Base-by-base conservation (phyloP, 192 early-diverging fungal genomes). In the Phycomyces blakesleeanus region DNA sequence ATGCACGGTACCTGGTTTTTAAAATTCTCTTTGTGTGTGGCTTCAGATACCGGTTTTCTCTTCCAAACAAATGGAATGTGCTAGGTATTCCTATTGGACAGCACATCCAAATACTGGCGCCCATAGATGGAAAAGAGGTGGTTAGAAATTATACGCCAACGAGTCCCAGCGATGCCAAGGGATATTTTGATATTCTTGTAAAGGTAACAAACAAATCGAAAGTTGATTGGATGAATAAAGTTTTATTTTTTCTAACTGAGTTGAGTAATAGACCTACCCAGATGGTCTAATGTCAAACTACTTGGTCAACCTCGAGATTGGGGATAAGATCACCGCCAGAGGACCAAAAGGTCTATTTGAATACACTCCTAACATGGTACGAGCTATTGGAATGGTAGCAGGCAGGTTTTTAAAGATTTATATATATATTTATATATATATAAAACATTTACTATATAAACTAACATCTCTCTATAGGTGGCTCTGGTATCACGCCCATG, bases 41-140 rank as follows among this genome's bases (percentile, higher is more conserved):
- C 18, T 20, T 40, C 50, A 88, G 87, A 63, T 95, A 95, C 75
- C 89, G 90, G 42, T 92, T 96, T 71, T 83, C 76, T 25, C 83
- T 96, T 47, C 89, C 91, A 0, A 27, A 67, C 18, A 66, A 79
- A 29, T 76, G 84, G 26, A 77, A 78, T 24, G 61, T 76, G 25
- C 77, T 95, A 41, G 91, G 91, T 26, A 77, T 96, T 51, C 94
- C 92, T 25, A 91, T 91, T 55, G 94, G 94, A 0, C 93, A 93
- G 29, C 69, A 72, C 22, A 65, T 72, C 22, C 53, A 57, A 14
- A 20, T 72, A 7, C 29, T 61, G 8, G 63, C 53, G 1, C 27
- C 27, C 27, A 64, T 72, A 8, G 49, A 72, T 51, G 64, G 69
- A 25, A 66, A 64, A 25, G 52, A 59, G 15, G 49, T 64, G 9